Evolutionary conservation across 2,329 filamentous ascomycete genomes (phyloP).

Genomic region (Trichoderma brevicompactum): DNA sequence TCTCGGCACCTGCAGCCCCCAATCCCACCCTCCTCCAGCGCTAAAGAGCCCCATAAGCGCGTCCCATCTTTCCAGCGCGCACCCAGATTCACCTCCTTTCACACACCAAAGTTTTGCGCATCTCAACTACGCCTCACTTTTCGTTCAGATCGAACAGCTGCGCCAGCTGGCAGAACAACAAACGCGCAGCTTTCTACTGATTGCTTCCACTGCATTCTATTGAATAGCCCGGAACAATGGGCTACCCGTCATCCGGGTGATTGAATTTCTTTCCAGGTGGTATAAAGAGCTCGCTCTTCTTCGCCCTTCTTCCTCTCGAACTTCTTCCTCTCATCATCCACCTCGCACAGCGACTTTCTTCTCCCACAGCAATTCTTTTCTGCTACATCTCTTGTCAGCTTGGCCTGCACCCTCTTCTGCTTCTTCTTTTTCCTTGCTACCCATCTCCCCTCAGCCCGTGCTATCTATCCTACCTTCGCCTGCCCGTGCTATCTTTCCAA

Average conservation of each 20-base stretch:
- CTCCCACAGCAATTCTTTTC: background rate
- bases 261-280: background rate
- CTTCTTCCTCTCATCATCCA: background rate
- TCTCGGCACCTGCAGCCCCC: background rate
- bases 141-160: slow-evolving; percentile 8
- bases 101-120: background rate
- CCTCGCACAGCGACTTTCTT: background rate
- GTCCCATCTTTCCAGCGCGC: background rate
- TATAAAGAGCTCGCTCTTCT: slow-evolving; percentile 9
- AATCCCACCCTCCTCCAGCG: slow-evolving; percentile 18
- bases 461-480: background rate
- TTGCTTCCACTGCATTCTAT: background rate
- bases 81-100: slow-evolving; percentile 9
- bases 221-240: slow-evolving; percentile 11
- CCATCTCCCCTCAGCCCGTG: background rate
- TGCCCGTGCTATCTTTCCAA: background rate
- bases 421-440: background rate
- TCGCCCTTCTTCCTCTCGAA: background rate
- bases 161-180: slow-evolving; percentile 9
- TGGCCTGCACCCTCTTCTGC: background rate
- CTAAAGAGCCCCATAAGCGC: slow-evolving; percentile 22
- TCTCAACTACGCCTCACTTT: slow-evolving; percentile 7
- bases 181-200: background rate
- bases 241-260: slow-evolving; percentile 2
- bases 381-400: background rate